phyloP scores from a whole-genome alignment of 2,329 filamentous ascomycete genomes.

The Ceratocystis smalleyi region DNA sequence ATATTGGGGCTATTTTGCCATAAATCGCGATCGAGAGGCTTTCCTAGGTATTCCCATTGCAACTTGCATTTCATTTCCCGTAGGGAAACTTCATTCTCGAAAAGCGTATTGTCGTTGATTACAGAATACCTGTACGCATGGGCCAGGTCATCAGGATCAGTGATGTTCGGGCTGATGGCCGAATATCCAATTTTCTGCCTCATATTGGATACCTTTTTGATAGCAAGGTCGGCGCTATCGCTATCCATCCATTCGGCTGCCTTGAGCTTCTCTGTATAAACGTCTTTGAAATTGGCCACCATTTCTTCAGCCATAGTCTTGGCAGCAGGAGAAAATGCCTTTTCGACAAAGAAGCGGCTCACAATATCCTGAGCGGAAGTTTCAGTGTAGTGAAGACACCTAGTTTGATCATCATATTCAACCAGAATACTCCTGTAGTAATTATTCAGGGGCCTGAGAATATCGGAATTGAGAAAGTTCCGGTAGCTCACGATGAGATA shows the following conservation, averaged over 20 bases:
- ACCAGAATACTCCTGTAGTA: conserved; percentile 46
- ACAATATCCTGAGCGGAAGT: conserved; percentile 49
- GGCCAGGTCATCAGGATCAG: conserved; percentile 39
- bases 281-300: conserved; percentile 52
- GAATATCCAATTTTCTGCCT: conserved; percentile 54
- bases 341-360: conserved; percentile 55
- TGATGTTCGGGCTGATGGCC: conserved; percentile 44
- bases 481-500: conserved; percentile 42
- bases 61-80: conserved; percentile 32
- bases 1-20: conserved; percentile 47
- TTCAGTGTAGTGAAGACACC: conserved; percentile 44
- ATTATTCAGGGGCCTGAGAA: conserved; percentile 41
- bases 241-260: conserved; percentile 49
- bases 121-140: conserved; percentile 41
- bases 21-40: conserved; percentile 43
- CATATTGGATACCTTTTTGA: conserved; percentile 51
- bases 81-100: conserved; percentile 40
- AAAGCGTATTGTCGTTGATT: conserved; percentile 37
- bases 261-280: conserved; percentile 45
- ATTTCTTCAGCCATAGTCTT: conserved; percentile 54
- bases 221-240: conserved; percentile 41
- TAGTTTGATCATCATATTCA: conserved; percentile 49
- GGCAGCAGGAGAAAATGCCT: conserved; percentile 49
- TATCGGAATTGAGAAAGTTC: conserved; percentile 40
- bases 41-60: conserved; percentile 42